Conservation (phyloP, 2,329 filamentous ascomycete species). For the Coccinonectria pachysandricola region DNA sequence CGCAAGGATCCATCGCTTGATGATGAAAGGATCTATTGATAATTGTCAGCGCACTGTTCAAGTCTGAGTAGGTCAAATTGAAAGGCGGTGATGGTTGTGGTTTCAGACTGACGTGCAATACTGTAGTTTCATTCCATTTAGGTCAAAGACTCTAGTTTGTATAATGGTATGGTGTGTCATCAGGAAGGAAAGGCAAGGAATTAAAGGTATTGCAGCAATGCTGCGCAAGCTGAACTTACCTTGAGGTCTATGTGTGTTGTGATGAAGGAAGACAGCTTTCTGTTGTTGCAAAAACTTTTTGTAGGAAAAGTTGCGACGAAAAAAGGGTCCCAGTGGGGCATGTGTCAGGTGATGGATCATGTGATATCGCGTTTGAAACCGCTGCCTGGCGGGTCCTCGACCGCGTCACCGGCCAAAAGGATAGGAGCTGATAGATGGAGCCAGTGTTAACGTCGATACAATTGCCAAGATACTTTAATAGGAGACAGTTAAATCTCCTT, state of each 20-base stretch:
- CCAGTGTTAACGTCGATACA: too few species aligned
- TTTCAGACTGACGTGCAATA: conserved; percentile 92
- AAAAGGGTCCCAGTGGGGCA: conserved; percentile 17
- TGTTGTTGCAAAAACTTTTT: conserved; percentile 12
- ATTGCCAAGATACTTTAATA: too few species aligned
- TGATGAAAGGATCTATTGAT: conserved; percentile 12
- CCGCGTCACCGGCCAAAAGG: too few species aligned
- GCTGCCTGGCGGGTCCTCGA: neutral
- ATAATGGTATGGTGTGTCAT: conserved; percentile 82
- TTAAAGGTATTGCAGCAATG: conserved; percentile 6
- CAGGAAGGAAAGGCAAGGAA: conserved; percentile 44
- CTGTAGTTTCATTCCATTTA: conserved; percentile 64
- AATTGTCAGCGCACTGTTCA: conserved; percentile 17
- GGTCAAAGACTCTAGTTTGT: conserved; percentile 99
- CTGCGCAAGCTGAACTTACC: conserved; percentile 15
- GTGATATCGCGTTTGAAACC: conserved; percentile 14
- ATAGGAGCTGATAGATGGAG: too few species aligned
- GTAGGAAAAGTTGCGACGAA: conserved; percentile 18
- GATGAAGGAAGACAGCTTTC: conserved; percentile 10
- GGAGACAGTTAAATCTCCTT: too few species aligned
- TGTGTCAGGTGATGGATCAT: conserved; percentile 10
- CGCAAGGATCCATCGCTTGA: conserved; percentile 20
- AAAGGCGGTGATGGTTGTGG: conserved; percentile 16
- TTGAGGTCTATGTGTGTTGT: conserved; percentile 13
- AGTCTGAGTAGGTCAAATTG: conserved; percentile 6